phyloP scores from a whole-genome alignment of 169 alveolate genomes.

The Plasmodium gallinaceum region DNA sequence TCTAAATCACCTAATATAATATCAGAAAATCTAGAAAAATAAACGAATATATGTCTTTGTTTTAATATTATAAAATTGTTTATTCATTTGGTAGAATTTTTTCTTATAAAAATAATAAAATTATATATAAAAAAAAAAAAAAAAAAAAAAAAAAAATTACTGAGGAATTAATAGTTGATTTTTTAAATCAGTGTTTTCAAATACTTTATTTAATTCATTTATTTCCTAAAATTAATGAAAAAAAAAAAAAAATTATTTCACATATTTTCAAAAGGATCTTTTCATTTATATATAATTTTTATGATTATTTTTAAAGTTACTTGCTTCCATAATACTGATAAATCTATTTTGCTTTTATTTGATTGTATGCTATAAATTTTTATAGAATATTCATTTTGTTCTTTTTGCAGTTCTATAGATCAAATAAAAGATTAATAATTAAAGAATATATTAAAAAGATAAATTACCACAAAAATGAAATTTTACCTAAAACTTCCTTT shows the following conservation, averaged over 20 bases:
- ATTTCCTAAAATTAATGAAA: constrained; percentile 2
- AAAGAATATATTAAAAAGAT: not conserved
- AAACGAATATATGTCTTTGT: not conserved
- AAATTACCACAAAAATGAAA: not conserved
- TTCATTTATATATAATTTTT: not conserved
- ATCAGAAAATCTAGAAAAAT: constrained; percentile 18
- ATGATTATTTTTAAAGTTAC: not conserved
- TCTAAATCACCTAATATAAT: constrained; percentile 13
- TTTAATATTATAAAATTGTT: not conserved
- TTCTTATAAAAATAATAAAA: not conserved
- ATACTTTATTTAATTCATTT: constrained; percentile 14
- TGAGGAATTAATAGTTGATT: constrained; percentile 2
- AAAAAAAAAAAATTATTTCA: not conserved
- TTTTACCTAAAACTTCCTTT: constrained; percentile 23
- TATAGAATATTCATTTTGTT: not conserved
- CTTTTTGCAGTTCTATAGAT: not conserved
- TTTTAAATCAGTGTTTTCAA: constrained; percentile 3
- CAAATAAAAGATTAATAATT: not conserved
- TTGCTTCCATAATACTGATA: constrained; percentile 27
- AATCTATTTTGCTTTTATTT: constrained; percentile 10
- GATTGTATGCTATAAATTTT: constrained; percentile 41
- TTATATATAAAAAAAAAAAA: not conserved
- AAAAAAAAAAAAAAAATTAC: not conserved
- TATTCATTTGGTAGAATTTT: not conserved
- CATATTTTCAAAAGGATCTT: not conserved